Evolutionary conservation across 2,329 filamentous ascomycete species (phyloP).

Genomic region (Alternaria gansuensis): DNA sequence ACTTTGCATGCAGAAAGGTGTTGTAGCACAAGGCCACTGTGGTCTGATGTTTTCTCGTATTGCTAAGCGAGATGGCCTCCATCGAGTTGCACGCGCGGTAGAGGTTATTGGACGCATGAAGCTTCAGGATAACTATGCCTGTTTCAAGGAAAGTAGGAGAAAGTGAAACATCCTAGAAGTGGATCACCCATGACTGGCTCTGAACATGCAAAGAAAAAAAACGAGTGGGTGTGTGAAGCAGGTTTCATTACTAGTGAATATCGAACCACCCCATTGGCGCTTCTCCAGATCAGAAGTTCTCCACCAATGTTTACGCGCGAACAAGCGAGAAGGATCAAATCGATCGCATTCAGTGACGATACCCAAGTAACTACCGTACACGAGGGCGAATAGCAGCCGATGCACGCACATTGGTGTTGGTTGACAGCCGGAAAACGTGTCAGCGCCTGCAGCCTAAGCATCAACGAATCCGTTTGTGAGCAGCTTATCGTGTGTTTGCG

Average conservation of each 20-base stretch:
- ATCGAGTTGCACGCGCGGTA: slow-evolving; percentile 8
- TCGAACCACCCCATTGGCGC: slow-evolving; percentile 31
- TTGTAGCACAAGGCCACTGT: slow-evolving; percentile 15
- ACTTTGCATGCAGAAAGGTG: slow-evolving; percentile 23
- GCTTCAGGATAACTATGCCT: neutral
- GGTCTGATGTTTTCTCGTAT: slow-evolving; percentile 23
- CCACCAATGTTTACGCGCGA: slow-evolving; percentile 27
- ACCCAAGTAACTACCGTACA: slow-evolving; percentile 21
- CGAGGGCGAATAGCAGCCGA: slow-evolving; percentile 17
- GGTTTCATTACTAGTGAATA: slow-evolving; percentile 8
- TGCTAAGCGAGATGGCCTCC: slow-evolving; percentile 2
- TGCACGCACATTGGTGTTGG: slow-evolving; percentile 12
- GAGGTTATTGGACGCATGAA: neutral
- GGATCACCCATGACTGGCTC: slow-evolving; percentile 1
- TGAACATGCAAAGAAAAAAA: neutral
- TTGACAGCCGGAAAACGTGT: slow-evolving; percentile 15
- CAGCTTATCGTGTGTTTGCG: slow-evolving; percentile 17
- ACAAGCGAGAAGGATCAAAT: slow-evolving; percentile 25
- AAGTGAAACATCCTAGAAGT: slow-evolving; percentile 10
- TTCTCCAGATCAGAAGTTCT: slow-evolving; percentile 28
- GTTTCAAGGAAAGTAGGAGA: neutral
- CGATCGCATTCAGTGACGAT: slow-evolving; percentile 11
- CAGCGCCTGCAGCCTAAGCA: slow-evolving; percentile 8
- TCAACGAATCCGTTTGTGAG: slow-evolving; percentile 7
- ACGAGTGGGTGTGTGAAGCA: slow-evolving; percentile 5